These are phyloP conservation scores for Apophysomyces sp. DNA, from an alignment of 371 early-diverging fungal species.

Conservation along the genomic window DNA sequence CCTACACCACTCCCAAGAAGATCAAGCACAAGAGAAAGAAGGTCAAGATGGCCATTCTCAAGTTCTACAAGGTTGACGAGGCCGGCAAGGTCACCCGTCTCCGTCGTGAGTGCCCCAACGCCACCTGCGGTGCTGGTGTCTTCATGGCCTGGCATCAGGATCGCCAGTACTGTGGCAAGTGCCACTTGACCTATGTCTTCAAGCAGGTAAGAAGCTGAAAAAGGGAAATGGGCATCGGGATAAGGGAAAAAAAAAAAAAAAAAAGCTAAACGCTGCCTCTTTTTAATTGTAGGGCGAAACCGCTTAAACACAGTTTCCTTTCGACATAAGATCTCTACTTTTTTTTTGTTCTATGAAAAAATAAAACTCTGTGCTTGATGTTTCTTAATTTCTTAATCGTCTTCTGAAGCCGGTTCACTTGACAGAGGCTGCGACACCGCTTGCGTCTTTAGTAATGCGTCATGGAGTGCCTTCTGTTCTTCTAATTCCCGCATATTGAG, in stretches of 20 bases:
- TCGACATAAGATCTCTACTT: slow-evolving; percentile 3
- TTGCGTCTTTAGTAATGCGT: slow-evolving; percentile 45
- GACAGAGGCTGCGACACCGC: slow-evolving; percentile 34
- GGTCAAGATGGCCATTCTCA: slow-evolving; percentile 95
- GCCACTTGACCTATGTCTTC: slow-evolving; percentile 57
- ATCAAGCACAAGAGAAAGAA: slow-evolving; percentile 97
- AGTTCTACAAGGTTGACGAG: slow-evolving; percentile 96
- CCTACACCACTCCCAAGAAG: slow-evolving; percentile 99
- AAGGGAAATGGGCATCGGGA: not conserved
- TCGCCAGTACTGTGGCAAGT: slow-evolving; percentile 92
- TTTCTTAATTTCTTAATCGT: slow-evolving; percentile 12
- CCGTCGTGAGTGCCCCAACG: slow-evolving; percentile 92
- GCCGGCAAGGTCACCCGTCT: slow-evolving; percentile 96
- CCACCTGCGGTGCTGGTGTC: slow-evolving; percentile 96
- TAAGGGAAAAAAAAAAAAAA: slow-evolving; percentile 3
- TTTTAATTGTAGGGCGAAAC: not conserved
- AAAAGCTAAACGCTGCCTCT: slow-evolving; percentile 4
- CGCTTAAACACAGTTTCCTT: too few relatives aligned
- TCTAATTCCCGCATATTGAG: slow-evolving; percentile 45
- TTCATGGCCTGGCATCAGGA: slow-evolving; percentile 98
- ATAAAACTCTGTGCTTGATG: too few relatives aligned
- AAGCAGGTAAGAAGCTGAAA: slow-evolving; percentile 23
- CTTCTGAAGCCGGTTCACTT: slow-evolving; percentile 32
- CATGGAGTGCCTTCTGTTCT: slow-evolving; percentile 46
- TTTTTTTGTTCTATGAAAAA: not conserved